A percentile compares a stretch with the other conserved stretches of the same genome.
Conservation (phyloP, 352 stramenopile genomes). For the Globisporangium paroecandrum region DNA sequence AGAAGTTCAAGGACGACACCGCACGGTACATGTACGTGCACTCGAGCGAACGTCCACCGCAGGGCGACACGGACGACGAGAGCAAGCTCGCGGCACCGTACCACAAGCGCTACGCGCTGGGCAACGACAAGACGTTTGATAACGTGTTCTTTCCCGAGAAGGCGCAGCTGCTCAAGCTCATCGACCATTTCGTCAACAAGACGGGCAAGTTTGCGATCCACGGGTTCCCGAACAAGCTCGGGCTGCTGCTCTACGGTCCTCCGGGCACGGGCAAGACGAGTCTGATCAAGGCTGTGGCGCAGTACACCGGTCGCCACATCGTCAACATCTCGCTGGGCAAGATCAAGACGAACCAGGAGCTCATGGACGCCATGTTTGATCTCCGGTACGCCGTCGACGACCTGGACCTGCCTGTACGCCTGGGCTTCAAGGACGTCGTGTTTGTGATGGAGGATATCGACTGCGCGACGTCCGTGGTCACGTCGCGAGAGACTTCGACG, state of each 20-base stretch:
- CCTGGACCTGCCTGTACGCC: constrained; percentile 39
- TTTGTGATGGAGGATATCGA: constrained; percentile 76
- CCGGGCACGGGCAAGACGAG: constrained; percentile 85
- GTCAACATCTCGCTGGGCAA: constrained; percentile 47
- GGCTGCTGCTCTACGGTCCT: constrained; percentile 74
- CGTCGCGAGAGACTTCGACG: constrained; percentile 9
- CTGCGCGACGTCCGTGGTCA: constrained; percentile 48
- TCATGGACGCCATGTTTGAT: constrained; percentile 55
- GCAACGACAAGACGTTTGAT: constrained; percentile 78
- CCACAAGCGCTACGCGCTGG: constrained; percentile 64
- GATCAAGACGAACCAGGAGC: constrained; percentile 61
- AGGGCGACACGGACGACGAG: constrained; percentile 14
- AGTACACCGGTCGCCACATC: constrained; percentile 62
- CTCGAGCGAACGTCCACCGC: constrained; percentile 14
- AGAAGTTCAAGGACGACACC: constrained; percentile 30
- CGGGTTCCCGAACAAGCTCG: constrained; percentile 85
- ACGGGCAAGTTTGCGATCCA: constrained; percentile 76
- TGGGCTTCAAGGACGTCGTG: constrained; percentile 59
- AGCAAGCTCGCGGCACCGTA: constrained; percentile 21
- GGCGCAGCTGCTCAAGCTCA: constrained; percentile 38
- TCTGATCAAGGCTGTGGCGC: constrained; percentile 78
- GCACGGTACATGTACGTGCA: constrained; percentile 46
- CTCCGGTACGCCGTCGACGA: constrained; percentile 31
- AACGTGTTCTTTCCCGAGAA: constrained; percentile 84
- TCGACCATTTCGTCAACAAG: constrained; percentile 58